A percentile compares a stretch with the other conserved stretches of the same genome.
These are phyloP conservation scores for Prunus yedoensis DNA, from an alignment of 331 rosid species.

Conservation along the genomic window DNA sequence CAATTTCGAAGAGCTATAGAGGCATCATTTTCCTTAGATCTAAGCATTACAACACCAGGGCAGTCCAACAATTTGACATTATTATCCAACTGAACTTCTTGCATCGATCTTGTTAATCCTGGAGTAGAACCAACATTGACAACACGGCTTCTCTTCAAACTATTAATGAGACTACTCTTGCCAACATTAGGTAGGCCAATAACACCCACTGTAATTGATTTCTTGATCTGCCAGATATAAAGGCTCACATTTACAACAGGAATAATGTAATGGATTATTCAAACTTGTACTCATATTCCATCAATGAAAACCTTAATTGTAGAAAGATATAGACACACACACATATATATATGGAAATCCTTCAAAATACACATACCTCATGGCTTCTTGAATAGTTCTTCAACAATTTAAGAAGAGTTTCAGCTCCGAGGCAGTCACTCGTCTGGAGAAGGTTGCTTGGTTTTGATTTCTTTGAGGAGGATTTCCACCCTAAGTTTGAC, in stretches of 20 bases:
- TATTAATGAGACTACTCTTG: slow-evolving; percentile 90
- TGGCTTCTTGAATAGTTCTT: slow-evolving; percentile 96
- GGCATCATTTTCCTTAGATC: slow-evolving; percentile 61
- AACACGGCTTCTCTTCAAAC: slow-evolving; percentile 79
- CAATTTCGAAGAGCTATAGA: slow-evolving; percentile 82
- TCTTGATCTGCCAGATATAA: slow-evolving; percentile 66
- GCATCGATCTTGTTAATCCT: slow-evolving; percentile 93
- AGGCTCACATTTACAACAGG: neutral
- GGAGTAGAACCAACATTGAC: slow-evolving; percentile 91
- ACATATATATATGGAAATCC: neutral
- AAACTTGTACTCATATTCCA: neutral
- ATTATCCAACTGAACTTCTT: slow-evolving; percentile 93
- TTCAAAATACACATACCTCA: slow-evolving; percentile 46
- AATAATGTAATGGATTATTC: neutral
- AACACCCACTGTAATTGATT: slow-evolving; percentile 87
- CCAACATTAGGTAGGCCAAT: slow-evolving; percentile 96
- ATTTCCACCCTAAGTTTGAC: slow-evolving; percentile 88
- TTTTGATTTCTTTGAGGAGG: slow-evolving; percentile 63
- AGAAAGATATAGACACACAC: neutral
- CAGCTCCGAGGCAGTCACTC: slow-evolving; percentile 98
- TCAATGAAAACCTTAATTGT: neutral
- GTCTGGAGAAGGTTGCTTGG: slow-evolving; percentile 63
- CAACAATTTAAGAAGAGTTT: slow-evolving; percentile 84
- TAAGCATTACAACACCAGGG: slow-evolving; percentile 98
- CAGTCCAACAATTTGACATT: slow-evolving; percentile 92